Evolutionary conservation across 2,329 filamentous ascomycete species (phyloP), one percentile per base, ranked within the genome.

Genomic region (Penicillium sp.): DNA sequence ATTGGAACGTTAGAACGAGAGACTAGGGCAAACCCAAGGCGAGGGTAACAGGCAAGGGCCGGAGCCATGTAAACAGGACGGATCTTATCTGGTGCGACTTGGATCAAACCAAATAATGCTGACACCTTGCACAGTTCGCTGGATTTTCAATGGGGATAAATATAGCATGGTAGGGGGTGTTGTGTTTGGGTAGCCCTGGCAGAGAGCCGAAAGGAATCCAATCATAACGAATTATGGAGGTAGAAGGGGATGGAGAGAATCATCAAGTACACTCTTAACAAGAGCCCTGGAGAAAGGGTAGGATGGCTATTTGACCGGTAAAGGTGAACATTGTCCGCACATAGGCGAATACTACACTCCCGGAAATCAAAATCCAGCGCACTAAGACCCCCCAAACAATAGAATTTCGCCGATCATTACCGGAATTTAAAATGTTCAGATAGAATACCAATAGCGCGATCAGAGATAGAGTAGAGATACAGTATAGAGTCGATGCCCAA

Each of bases 51-150:
- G 43, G n/a, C 38, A 36, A 16, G 32, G 22, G 22, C 8, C 8
- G 24, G 18, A 18, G 18, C 18, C 8, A 27, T 27, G 24, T 27
- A 40, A 14, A 47, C 14, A 29, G 43, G 10, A 44, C 29, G n/a
- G 40, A 45, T 51, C 42, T 47, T 21, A 52, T 46, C 34, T 32
- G 43, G 22, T 14, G 21, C 18, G 22, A 18, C 29, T 36, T 46
- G 47, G 16, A 40, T 47, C 21, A 38, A 47, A 43, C 9, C 44
- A 24, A 52, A 47, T 47, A 47, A 32, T 18, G 40, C 22, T 44
- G 43, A 31, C n/a, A 48, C 50, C 50, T 52, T 52, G 36, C 50
- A 48, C 50, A 48, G 40, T 22, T 31, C 43, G 44, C 6, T 36
- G 36, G 36, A 24, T 52, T 48, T 21, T 18, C 14, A 52, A 52